These are phyloP conservation scores for Apodospora peruviana DNA, from an alignment of 495 filamentous ascomycete species.

Conservation along the genomic window DNA sequence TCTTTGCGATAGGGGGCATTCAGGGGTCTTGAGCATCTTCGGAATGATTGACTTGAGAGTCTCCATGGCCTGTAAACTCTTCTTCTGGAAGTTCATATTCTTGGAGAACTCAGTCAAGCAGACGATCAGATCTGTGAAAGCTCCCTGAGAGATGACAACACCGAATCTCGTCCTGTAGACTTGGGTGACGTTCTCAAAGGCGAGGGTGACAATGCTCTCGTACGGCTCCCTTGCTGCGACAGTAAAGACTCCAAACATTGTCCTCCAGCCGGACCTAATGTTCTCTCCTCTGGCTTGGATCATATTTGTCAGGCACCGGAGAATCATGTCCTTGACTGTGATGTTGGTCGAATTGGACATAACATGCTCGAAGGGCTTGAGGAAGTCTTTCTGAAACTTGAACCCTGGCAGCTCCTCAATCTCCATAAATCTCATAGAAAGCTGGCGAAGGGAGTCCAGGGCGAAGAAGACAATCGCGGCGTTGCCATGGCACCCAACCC, in stretches of 20 bases:
- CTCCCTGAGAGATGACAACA: slow-evolving; percentile 90
- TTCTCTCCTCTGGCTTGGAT: slow-evolving; percentile 94
- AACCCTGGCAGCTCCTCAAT: slow-evolving; percentile 96
- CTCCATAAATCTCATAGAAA: slow-evolving; percentile 98
- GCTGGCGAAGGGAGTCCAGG: slow-evolving; percentile 85
- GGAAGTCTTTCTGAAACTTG: slow-evolving; percentile 99
- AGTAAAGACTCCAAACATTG: slow-evolving; percentile 98
- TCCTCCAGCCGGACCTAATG: slow-evolving; percentile 95
- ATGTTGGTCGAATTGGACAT: slow-evolving; percentile 87
- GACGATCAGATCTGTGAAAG: slow-evolving; percentile 92
- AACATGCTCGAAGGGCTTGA: slow-evolving; percentile 97
- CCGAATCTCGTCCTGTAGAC: slow-evolving; percentile 98
- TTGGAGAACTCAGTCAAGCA: slow-evolving; percentile 98
- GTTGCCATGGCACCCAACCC: slow-evolving; percentile 92
- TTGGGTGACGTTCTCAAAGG: slow-evolving; percentile 93
- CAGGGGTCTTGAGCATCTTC: slow-evolving; percentile 91
- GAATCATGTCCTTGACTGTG: slow-evolving; percentile 94
- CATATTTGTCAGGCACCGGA: slow-evolving; percentile 98
- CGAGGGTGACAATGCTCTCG: slow-evolving; percentile 92
- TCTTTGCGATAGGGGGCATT: slow-evolving; percentile 79
- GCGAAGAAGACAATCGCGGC: slow-evolving; percentile 96
- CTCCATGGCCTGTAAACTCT: slow-evolving; percentile 94
- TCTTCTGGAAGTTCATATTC: slow-evolving; percentile 96
- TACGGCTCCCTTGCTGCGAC: slow-evolving; percentile 90
- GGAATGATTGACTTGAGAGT: slow-evolving; percentile 84